Conservation (phyloP, 495 filamentous ascomycete species). For the Filosporella fistucella region DNA sequence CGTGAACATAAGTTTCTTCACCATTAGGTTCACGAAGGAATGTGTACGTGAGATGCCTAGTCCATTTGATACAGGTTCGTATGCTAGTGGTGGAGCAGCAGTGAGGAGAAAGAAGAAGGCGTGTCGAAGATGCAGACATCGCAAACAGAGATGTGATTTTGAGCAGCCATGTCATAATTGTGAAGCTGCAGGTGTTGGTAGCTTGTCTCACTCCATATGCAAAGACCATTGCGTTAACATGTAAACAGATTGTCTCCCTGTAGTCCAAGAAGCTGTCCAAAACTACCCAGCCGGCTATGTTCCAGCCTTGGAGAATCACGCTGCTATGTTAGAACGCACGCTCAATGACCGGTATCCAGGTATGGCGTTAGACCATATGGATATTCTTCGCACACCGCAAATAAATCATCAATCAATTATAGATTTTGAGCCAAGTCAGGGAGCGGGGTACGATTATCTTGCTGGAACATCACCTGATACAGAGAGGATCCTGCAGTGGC, state of each 20-base stretch:
- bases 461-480: background rate
- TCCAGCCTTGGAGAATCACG: conserved; percentile 6
- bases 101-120: conserved; percentile 6
- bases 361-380: background rate
- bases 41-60: too few relatives aligned
- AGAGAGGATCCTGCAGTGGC: conserved; percentile 1
- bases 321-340: background rate
- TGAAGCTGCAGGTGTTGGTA: background rate
- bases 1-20: too few relatives aligned
- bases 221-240: background rate
- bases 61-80: background rate
- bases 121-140: conserved; percentile 4
- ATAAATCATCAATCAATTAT: background rate
- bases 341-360: conserved; percentile 4
- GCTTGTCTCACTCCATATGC: too few relatives aligned
- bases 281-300: conserved; percentile 7
- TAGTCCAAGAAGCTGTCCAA: conserved; percentile 1
- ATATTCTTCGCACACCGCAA: background rate
- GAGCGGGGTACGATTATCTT: background rate
- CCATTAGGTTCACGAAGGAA: too few relatives aligned
- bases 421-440: background rate
- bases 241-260: background rate
- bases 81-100: background rate
- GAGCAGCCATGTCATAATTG: conserved; percentile 12
- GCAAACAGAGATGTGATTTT: conserved; percentile 10